Conservation (phyloP, 306 rosid species). For the Alnus glutinosa region DNA sequence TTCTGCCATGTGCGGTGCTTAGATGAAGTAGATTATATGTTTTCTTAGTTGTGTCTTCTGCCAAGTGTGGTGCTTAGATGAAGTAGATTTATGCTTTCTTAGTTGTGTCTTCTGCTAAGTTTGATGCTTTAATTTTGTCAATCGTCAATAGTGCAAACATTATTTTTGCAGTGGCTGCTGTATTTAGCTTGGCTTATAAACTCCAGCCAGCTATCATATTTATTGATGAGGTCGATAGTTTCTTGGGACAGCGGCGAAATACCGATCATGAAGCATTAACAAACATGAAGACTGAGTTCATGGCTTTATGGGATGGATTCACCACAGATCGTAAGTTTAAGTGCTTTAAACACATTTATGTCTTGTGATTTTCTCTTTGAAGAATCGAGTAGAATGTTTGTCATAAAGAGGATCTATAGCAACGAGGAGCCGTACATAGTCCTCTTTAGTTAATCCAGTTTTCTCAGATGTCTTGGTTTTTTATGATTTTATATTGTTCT, state of each 20-base stretch:
- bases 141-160: constrained; percentile 15
- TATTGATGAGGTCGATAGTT: constrained; percentile 98
- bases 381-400: constrained; percentile 13
- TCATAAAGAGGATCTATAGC: constrained; percentile 10
- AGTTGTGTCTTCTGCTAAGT: not conserved
- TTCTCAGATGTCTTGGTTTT: constrained; percentile 7
- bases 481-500: constrained; percentile 14
- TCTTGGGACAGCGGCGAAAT: constrained; percentile 92
- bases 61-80: constrained; percentile 11
- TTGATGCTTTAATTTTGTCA: constrained; percentile 12
- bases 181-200: constrained; percentile 94
- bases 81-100: constrained; percentile 1
- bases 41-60: constrained; percentile 5
- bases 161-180: constrained; percentile 78
- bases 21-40: not conserved
- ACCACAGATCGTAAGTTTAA: constrained; percentile 85
- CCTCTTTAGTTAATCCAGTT: constrained; percentile 22
- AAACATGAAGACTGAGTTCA: constrained; percentile 98
- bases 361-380: constrained; percentile 3
- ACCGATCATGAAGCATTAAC: constrained; percentile 94
- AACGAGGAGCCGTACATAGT: not conserved
- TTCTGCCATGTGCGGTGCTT: constrained; percentile 10
- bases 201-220: constrained; percentile 98
- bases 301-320: constrained; percentile 99
- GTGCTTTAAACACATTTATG: not conserved